These are phyloP conservation scores for Leishmania martiniquensis DNA, from an alignment of 208 protist genomes.

Conservation along the genomic window DNA sequence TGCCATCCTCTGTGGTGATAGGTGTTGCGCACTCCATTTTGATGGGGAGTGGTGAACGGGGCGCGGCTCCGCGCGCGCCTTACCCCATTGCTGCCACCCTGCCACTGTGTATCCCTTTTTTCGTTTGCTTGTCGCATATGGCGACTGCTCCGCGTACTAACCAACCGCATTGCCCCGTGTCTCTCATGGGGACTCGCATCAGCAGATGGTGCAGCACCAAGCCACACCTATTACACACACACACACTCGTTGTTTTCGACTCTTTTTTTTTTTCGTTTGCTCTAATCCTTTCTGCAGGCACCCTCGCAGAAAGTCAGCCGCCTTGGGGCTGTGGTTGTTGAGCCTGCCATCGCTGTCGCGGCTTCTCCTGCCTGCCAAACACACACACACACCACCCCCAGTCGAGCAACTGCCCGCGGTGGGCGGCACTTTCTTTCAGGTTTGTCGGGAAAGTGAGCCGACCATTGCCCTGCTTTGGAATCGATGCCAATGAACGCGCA, in stretches of 20 bases:
- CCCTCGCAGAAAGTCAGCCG: background rate
- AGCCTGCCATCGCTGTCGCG: background rate
- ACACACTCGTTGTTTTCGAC: slow-evolving; percentile 1
- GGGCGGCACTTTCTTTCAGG: background rate
- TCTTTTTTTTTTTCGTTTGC: slow-evolving; percentile 21
- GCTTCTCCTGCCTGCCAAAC: too few species aligned
- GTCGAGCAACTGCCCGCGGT: background rate
- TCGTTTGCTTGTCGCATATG: background rate
- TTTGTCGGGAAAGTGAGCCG: background rate
- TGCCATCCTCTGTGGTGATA: background rate
- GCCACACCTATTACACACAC: background rate
- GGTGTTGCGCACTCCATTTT: background rate
- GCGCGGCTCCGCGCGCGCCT: background rate
- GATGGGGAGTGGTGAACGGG: background rate
- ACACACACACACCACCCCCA: background rate
- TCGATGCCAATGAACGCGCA: slow-evolving; percentile 21
- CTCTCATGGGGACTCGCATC: background rate
- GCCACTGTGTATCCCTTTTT: background rate
- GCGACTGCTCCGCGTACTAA: background rate
- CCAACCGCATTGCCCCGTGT: background rate
- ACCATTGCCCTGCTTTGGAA: background rate
- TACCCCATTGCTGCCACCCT: background rate
- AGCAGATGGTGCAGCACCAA: background rate
- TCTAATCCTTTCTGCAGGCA: background rate
- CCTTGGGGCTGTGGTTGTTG: background rate